Evolutionary conservation across 257 asterid genomes (phyloP), one percentile per base, ranked within the genome.

Genomic region (Jasminum sambac): DNA sequence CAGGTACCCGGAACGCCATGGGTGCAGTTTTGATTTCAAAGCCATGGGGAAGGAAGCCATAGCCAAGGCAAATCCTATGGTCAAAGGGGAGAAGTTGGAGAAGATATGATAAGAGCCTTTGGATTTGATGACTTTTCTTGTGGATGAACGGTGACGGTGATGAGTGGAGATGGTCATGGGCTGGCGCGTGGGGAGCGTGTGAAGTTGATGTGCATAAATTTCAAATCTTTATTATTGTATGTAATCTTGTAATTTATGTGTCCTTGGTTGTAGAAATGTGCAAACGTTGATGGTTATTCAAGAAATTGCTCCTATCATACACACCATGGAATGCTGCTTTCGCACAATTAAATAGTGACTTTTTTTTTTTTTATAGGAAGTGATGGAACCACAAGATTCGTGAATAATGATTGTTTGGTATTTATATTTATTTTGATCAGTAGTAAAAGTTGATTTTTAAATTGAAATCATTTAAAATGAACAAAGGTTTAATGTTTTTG

Each of bases 1-100:
- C 57, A 72, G 98, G 80, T 89, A 92, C 86, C 96, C 98, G 43
- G 98, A 92, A 72, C 89, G 78, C n/a, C 98, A 92, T 68, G 88
- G 77, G 0, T 92, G 98, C 71, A 25, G 79, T 9, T 88, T 92
- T 44, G 95, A 92, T 76, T 92, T 85, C 87, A 92, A 92, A 81
- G 38, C 90, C 16, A 64, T 80, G 83, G 98, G 98, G 11, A 81
- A 88, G 77, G 96, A 92, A 77, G 96, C 89, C 23, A 92, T 92
- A 66, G 98, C 96, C 3, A 92, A 81, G 87, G 98, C 88, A 0
- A 92, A 92, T 75, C 98, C 98, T 6, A 24, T 89, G 72, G 76
- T 92, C 78, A 89, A 79, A 72, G 96, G 83, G 0, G 81, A 69
- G 21, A 92, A 89, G 76, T 75, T 92, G 75, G 83, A 78, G 52